Evolutionary conservation across 2,329 filamentous ascomycete genomes (phyloP).

Genomic region (Penicillium psychrosexuale): DNA sequence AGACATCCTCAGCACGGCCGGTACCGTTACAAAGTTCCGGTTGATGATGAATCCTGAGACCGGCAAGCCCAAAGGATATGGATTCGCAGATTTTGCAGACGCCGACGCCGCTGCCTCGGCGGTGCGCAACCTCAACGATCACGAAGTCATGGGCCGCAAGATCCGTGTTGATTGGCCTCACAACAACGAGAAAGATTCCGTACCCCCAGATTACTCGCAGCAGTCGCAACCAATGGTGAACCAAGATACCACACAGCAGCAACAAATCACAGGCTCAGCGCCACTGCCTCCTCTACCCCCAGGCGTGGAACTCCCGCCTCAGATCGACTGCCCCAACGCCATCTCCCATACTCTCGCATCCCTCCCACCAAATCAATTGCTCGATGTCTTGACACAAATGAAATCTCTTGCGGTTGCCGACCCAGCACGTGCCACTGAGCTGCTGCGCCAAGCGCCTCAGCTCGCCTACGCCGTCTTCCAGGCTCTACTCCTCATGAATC

Average conservation of each 20-base stretch:
- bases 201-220: constrained; percentile 49
- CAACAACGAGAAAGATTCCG: constrained; percentile 74
- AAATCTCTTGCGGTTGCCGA: constrained; percentile 82
- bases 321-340: constrained; percentile 80
- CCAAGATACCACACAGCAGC: constrained; percentile 39
- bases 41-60: constrained; percentile 95
- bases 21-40: constrained; percentile 86
- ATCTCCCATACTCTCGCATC: constrained; percentile 89
- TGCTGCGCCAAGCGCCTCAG: constrained; percentile 85
- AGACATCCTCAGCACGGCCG: constrained; percentile 86
- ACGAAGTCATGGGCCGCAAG: constrained; percentile 92
- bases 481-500: constrained; percentile 83
- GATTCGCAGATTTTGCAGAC: constrained; percentile 93
- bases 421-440: constrained; percentile 76
- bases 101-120: constrained; percentile 88
- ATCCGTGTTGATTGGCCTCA: constrained; percentile 95
- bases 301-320: constrained; percentile 78
- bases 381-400: constrained; percentile 93
- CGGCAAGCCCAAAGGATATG: constrained; percentile 90
- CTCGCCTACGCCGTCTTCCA: constrained; percentile 94
- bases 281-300: constrained; percentile 75
- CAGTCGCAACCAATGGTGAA: constrained; percentile 31
- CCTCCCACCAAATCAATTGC: constrained; percentile 80
- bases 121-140: constrained; percentile 91
- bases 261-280: constrained; percentile 45